Base-by-base conservation (phyloP, 2,329 filamentous ascomycete species). In the Trichophyton benhamiae region DNA sequence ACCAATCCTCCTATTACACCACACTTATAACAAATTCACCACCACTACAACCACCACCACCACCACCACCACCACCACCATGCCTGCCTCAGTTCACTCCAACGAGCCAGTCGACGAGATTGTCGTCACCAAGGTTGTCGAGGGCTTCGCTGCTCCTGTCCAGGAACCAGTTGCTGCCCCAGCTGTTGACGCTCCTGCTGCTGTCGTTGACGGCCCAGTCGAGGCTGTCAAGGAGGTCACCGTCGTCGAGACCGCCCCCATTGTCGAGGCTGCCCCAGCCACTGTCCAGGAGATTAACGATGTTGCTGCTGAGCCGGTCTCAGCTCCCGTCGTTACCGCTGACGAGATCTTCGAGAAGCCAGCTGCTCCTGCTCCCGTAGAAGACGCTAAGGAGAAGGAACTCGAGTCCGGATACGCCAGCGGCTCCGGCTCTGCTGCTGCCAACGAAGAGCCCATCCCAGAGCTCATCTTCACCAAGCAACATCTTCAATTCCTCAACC, bases 401-500 rank as follows among this genome's bases (percentile, higher is more conserved):
- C 71, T 70, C 59, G 90, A 95, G 76, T 96, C 92, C 41, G 92
- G 92, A 65, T 96, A 96, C 78, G 89, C 85, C 70, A 88, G 78
- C 76, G 55, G 55, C 15, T 27, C 20, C 22, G 87, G 82, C 27
- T 88, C 76, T 75, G 87, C 82, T 48, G 79, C 80, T 59, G 85
- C 83, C 38, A 87, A 82, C 67, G 78, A 82, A 49, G 78, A 79
- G 59, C 79, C 78, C 66, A 80, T 92, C 20, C 88, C 91, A 13
- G 83, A 89, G 63, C 82, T 97, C 69, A 85, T 87, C 75, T 90
- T 99, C 79, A 92, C 89, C 66, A 87, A 87, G 73, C 83, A 87
- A 65, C 92, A 99, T 75, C 80, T 97, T 67, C 87, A 89, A 69
- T 92, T 92, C 75, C 82, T 99, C 73, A 99, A 99, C 80, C 78